phyloP scores from a whole-genome alignment of 257 asterid species.

The Sherardia arvensis region DNA sequence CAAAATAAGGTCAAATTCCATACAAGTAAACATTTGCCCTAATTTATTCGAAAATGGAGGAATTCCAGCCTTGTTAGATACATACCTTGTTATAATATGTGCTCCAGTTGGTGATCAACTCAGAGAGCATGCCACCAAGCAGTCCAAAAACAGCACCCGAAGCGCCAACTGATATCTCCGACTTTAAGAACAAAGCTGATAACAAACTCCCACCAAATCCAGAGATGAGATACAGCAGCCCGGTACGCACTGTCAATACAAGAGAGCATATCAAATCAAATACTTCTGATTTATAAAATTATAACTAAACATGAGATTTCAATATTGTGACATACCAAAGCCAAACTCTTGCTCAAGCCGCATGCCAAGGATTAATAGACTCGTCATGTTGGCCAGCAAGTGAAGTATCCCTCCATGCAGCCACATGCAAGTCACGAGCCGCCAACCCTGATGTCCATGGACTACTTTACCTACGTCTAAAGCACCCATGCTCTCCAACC shows the following conservation, averaged over 20 bases:
- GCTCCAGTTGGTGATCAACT: conserved; percentile 82
- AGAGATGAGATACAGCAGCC: conserved; percentile 68
- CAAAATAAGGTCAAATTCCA: too few species aligned
- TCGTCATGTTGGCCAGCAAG: conserved; percentile 88
- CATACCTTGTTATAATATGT: conserved; percentile 81
- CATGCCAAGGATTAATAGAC: conserved; percentile 71
- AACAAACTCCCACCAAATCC: conserved; percentile 87
- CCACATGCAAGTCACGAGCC: conserved; percentile 88
- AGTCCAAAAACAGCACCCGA: conserved; percentile 91
- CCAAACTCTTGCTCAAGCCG: conserved; percentile 90
- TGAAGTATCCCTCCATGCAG: conserved; percentile 83
- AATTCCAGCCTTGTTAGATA: too few species aligned
- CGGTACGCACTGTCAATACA: conserved; percentile 44
- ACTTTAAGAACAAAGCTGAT: conserved; percentile 71
- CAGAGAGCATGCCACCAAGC: conserved; percentile 90
- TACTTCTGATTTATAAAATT: neutral
- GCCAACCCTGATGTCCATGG: conserved; percentile 70
- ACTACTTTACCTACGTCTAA: conserved; percentile 69
- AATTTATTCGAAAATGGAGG: too few species aligned
- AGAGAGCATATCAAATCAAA: conserved; percentile 1
- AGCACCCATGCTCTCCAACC: conserved; percentile 73
- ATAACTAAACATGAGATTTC: neutral
- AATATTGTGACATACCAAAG: conserved; percentile 41
- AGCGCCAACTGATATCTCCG: conserved; percentile 90
- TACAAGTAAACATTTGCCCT: too few species aligned